Percentiles rank a stretch among this genome's conserved stretches.
Conservation (phyloP, 2,329 filamentous ascomycete species). For the Penicillium sp. region DNA sequence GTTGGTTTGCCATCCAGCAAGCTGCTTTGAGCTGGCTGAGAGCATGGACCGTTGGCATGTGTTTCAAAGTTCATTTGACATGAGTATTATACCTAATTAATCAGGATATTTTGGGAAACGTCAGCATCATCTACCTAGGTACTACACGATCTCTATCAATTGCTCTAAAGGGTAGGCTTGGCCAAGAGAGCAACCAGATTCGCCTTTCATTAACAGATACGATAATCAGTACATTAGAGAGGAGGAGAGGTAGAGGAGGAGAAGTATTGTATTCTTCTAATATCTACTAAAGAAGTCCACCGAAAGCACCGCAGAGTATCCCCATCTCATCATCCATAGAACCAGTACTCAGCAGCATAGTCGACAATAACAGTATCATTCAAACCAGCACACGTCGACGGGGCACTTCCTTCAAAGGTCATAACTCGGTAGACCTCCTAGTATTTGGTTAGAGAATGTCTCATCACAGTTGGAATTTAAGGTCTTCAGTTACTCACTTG, state of each 20-base stretch:
- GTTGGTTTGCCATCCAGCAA: neutral
- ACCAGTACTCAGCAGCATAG: slow-evolving; percentile 44
- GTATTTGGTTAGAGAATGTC: slow-evolving; percentile 7
- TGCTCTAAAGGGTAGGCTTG: neutral
- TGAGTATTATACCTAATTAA: neutral
- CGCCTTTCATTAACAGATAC: neutral
- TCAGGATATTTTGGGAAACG: neutral
- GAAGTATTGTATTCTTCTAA: neutral
- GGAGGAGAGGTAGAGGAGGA: too few species aligned
- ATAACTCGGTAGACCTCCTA: slow-evolving; percentile 42
- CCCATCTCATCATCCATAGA: slow-evolving; percentile 33
- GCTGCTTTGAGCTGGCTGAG: neutral
- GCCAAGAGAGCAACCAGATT: neutral
- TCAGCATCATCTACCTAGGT: too few species aligned
- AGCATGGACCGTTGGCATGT: neutral
- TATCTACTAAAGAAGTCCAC: neutral
- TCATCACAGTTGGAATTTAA: neutral
- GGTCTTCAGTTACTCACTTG: slow-evolving; percentile 22
- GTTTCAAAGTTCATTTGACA: neutral
- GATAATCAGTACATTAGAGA: neutral
- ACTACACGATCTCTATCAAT: neutral
- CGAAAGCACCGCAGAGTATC: neutral
- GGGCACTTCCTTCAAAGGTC: slow-evolving; percentile 34
- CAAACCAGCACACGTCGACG: slow-evolving; percentile 32
- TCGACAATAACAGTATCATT: slow-evolving; percentile 30